phyloP scores from a whole-genome alignment of 202 grass and related monocot species.

The Digitaria exilis region DNA sequence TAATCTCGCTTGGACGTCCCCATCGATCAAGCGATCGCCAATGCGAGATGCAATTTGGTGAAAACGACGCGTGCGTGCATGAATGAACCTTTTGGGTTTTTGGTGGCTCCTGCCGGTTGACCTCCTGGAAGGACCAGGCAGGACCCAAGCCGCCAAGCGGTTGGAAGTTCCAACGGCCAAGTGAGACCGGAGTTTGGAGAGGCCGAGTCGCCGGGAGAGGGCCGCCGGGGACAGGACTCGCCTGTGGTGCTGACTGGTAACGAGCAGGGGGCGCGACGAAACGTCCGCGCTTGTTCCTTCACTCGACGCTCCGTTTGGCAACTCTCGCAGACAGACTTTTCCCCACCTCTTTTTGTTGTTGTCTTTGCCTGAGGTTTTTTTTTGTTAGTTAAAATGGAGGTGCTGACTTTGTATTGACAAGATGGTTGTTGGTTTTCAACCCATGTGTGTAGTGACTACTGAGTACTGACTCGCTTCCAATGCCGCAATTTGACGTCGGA shows the following conservation, averaged over 20 bases:
- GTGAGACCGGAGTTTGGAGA: constrained; percentile 14
- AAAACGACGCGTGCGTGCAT: constrained; percentile 15
- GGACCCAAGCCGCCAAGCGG: not conserved
- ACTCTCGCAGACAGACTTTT: not conserved
- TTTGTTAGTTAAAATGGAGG: too few relatives aligned
- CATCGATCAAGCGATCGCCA: not conserved
- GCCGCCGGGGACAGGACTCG: not conserved
- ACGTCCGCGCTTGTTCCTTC: constrained; percentile 28
- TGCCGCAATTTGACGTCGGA: not conserved
- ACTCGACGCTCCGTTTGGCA: not conserved
- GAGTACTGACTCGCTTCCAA: not conserved
- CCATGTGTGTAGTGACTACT: too few relatives aligned
- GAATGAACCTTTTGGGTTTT: not conserved
- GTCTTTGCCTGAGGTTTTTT: not conserved
- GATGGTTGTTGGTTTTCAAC: not conserved
- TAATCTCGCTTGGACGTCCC: not conserved
- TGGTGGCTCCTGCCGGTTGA: constrained; percentile 26
- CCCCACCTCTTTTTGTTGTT: not conserved
- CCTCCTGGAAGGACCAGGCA: not conserved
- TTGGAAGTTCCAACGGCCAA: constrained; percentile 28
- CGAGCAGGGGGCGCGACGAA: not conserved
- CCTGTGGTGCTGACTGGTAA: constrained; percentile 12
- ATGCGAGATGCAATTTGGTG: not conserved
- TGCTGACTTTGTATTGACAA: not conserved
- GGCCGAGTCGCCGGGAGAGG: not conserved